Base-by-base conservation (phyloP, 169 alveolate genomes). In the Condylostoma magnum region DNA sequence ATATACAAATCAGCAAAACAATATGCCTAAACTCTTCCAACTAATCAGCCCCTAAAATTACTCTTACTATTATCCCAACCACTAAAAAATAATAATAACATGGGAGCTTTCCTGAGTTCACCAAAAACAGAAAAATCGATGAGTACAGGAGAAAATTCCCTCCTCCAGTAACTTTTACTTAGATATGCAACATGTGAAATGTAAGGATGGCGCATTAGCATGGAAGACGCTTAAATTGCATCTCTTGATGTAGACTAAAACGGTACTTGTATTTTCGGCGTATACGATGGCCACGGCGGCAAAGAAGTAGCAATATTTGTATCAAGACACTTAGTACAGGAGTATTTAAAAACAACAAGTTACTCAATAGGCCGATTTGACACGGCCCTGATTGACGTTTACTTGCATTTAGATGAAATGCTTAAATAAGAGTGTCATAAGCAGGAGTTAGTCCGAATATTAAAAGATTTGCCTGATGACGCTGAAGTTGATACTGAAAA, bases 251-350 rank as follows among this genome's bases (percentile, higher is more conserved):
- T n/a, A n/a, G n/a, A n/a, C n/a, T n/a, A 27, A 52, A 80, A 33
- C n/a, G 90, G 78, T 34, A 67, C 90, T 41, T 81, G 93, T 6
- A 46, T 96, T 20, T 96, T 94, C 74, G 99, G 99, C 31, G 99
- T 97, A 18, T 97, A 96, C 84, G 99, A 97, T 84, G 99, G 99
- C 6, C 99, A 97, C 70, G 99, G 99, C 33, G 99, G 99, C 18
- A 89, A 93, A 33, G 97, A 95, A 76, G 99, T 98, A 15, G 91
- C 99, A 37, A 60, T 86, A 51, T 96, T 97, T 92, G 97, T 92
- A 3, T 82, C 96, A 34, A 92, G 86, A 69, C 88, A 94, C 76
- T 93, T 95, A 31, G 60, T 77, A 18, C 51, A 82, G 41, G 86
- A 80, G 57, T 69, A 73, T 52, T 41, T 50, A 66, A 76, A 41